Percentiles rank a stretch among this genome's conserved stretches.
These are phyloP conservation scores for Cladosporium sp. DNA, from an alignment of 2,329 filamentous ascomycete species.

Conservation along the genomic window DNA sequence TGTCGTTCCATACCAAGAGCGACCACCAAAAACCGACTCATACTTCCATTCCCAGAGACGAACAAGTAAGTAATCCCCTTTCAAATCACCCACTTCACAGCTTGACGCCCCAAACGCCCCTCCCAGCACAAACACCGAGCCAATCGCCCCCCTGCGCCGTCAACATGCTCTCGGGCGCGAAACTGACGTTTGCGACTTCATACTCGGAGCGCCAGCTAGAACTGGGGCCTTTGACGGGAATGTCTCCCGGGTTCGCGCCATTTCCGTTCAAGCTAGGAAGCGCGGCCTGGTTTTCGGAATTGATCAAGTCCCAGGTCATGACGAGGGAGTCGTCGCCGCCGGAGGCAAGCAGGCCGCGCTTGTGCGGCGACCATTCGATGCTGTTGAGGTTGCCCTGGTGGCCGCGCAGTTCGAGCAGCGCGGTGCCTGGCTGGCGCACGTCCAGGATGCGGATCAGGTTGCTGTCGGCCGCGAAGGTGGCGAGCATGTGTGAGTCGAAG, in stretches of 20 bases:
- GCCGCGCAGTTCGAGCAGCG: conserved; percentile 85
- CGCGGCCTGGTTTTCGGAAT: conserved; percentile 45
- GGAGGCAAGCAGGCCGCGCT: conserved; percentile 86
- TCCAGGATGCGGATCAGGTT: conserved; percentile 92
- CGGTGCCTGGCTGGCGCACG: conserved; percentile 92
- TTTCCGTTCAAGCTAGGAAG: conserved; percentile 26
- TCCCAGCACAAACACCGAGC: conserved; percentile 76
- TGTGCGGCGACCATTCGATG: conserved; percentile 89
- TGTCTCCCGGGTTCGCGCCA: conserved; percentile 18
- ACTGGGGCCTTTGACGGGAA: conserved; percentile 55
- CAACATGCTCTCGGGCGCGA: conserved; percentile 69
- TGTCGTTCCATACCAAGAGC: too few species aligned
- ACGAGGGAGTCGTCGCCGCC: conserved; percentile 91
- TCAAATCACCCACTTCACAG: too few species aligned
- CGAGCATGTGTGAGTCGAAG: conserved; percentile 89
- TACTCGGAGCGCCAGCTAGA: conserved; percentile 83
- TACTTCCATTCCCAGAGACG: too few species aligned
- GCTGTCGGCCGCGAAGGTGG: conserved; percentile 95
- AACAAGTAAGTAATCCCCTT: too few species aligned
- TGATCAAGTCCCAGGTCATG: conserved; percentile 89
- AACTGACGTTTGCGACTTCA: conserved; percentile 79
- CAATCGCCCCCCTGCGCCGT: conserved; percentile 72
- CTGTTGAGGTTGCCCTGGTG: conserved; percentile 84
- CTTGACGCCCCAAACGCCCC: conserved; percentile 75
- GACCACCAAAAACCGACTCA: too few species aligned